Evolutionary conservation across 768 basidiomycete genomes (phyloP).

Genomic region (Podaxis sp.): DNA sequence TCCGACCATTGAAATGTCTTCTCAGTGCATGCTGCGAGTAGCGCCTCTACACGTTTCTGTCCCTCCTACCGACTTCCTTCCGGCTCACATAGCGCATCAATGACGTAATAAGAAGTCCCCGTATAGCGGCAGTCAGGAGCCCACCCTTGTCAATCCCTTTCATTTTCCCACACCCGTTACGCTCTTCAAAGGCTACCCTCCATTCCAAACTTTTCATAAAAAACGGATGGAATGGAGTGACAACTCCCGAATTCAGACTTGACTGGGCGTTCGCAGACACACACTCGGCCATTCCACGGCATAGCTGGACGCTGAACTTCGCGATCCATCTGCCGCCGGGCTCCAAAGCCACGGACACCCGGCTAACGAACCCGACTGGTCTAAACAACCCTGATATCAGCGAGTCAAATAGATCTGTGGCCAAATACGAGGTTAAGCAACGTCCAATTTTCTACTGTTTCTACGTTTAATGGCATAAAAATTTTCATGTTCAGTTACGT

Average conservation of each 20-base stretch:
- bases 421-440: background rate
- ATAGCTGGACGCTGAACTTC: background rate
- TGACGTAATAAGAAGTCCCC: constrained; percentile 19
- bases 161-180: constrained; percentile 1
- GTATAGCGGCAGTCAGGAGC: background rate
- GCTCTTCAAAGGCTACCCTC: background rate
- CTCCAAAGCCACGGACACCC: background rate
- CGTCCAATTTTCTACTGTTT: background rate
- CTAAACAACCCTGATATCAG: background rate
- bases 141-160: background rate
- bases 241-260: background rate
- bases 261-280: background rate
- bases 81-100: constrained; percentile 13
- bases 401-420: background rate
- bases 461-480: background rate
- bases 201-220: constrained; percentile 1
- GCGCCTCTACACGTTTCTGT: background rate
- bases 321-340: background rate
- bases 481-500: constrained; percentile 10
- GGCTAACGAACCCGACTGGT: background rate
- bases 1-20: background rate
- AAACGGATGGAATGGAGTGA: background rate
- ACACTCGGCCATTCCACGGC: background rate
- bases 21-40: background rate
- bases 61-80: constrained; percentile 1